A percentile compares a stretch with the other conserved stretches of the same genome.
phyloP scores from a whole-genome alignment of 805 yeast genomes.

The Metschnikowia dekortorum region DNA sequence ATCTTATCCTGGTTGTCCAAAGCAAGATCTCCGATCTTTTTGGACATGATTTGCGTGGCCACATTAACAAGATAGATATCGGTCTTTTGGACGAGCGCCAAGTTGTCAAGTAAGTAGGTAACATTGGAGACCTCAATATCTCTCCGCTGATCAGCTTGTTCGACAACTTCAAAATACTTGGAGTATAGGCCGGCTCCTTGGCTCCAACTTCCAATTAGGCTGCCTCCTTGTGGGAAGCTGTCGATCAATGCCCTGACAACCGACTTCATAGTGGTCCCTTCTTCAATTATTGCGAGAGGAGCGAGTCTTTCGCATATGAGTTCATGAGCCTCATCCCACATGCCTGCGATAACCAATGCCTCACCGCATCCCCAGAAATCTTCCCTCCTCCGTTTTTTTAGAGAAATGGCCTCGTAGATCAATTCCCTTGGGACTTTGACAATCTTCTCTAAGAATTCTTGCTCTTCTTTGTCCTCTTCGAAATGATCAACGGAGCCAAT shows the following conservation, averaged over 20 bases:
- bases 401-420: conserved; percentile 58
- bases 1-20: conserved; percentile 17
- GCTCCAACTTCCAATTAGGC: conserved; percentile 45
- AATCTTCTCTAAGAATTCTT: conserved; percentile 32
- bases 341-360: conserved; percentile 56
- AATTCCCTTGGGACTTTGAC: conserved; percentile 47
- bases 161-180: conserved; percentile 38
- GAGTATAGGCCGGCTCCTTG: conserved; percentile 57
- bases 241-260: conserved; percentile 37
- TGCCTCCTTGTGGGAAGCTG: conserved; percentile 40
- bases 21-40: conserved; percentile 41
- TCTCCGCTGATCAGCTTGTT: conserved; percentile 13
- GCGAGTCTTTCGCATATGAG: conserved; percentile 58
- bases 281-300: conserved; percentile 63
- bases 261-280: conserved; percentile 29
- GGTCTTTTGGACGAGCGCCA: conserved; percentile 37
- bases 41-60: conserved; percentile 52
- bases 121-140: conserved; percentile 19
- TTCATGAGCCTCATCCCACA: conserved; percentile 61
- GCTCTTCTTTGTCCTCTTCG: conserved; percentile 17
- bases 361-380: conserved; percentile 57
- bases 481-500: conserved; percentile 31
- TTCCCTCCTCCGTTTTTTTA: conserved; percentile 44
- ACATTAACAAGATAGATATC: conserved; percentile 21
- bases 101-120: conserved; percentile 39